Evolutionary conservation across 148 eudicot genomes (phyloP).

Genomic region (Nyssa sinensis): DNA sequence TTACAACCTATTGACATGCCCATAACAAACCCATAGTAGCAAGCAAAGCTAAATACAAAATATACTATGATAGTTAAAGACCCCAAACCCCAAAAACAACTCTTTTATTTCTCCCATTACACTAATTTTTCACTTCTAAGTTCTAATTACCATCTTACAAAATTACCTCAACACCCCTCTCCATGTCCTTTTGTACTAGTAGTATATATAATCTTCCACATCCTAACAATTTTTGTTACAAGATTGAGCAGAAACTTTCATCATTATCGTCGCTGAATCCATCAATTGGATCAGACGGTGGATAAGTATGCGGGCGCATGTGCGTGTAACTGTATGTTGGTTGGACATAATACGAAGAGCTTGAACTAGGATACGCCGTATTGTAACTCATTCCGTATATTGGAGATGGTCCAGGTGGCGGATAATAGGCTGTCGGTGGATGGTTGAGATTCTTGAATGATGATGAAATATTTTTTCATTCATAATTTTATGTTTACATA

Average conservation of each 20-base stretch:
- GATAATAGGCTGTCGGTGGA: slow-evolving; percentile 21
- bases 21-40: slow-evolving; percentile 7
- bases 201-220: neutral
- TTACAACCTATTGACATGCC: slow-evolving; percentile 1
- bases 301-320: slow-evolving; percentile 10
- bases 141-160: neutral
- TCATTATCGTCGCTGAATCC: slow-evolving; percentile 17
- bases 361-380: slow-evolving; percentile 27
- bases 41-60: neutral
- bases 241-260: slow-evolving; percentile 39
- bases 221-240: slow-evolving; percentile 17
- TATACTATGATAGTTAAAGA: neutral
- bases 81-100: neutral
- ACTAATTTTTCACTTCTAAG: neutral
- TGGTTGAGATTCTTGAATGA: no score
- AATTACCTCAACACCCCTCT: neutral
- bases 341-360: slow-evolving; percentile 26
- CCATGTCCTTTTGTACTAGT: neutral
- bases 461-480: no score
- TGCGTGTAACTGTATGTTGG: slow-evolving; percentile 20
- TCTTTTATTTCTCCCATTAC: neutral
- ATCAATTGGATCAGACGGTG: slow-evolving; percentile 18
- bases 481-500: no score
- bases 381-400: slow-evolving; percentile 44
- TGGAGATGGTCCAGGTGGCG: slow-evolving; percentile 29